Evolutionary conservation across 2,329 filamentous ascomycete genomes (phyloP), one percentile per base, ranked within the genome.

Genomic region (Paecilomyces dactylethromorphus): DNA sequence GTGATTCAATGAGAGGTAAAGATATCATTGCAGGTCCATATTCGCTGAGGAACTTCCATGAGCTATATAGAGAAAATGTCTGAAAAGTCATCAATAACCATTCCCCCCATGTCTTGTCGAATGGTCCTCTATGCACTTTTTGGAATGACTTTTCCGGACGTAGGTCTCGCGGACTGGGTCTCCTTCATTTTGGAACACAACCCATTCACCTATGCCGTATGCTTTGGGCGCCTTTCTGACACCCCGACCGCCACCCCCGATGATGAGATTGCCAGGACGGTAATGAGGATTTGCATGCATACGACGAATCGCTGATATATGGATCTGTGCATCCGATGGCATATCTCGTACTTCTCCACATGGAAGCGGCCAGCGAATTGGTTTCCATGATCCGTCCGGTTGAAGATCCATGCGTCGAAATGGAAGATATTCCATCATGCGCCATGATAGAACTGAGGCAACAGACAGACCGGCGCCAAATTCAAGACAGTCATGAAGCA

Each of bases 331-430:
- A 57, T 87, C 79, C 8, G 83, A 73, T 0, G 90, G 90, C 1
- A 94, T 86, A 66, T 94, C 90, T 15, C 90, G 83, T 0, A 88
- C 85, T 73, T 93, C 90, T 10, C 90, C 91, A 31, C 86, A 84
- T 0, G 90, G 90, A 2, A 93, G 76, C 0, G 90, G 90, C 88
- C 90, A 93, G 8, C 86, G 81, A 64, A 94, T 93, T 0, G 89
- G 87, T 71, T 85, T 87, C 90, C 91, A 94, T 0, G 84, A 85
- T 0, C 89, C 89, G 62, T 92, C 87, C 0, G 78, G 60, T 61
- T 86, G 85, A 7, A 93, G 76, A 65, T 93, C 90, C 88, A 94
- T 92, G 24, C 90, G 81, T 1, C 88, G 82, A 74, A 93, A 92
- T 0, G 90, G 90, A 24, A 93, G 77, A 69, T 88, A 92, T 68